A percentile compares a stretch with the other conserved stretches of the same genome.
These are phyloP conservation scores for Domatiomyces catenatus DNA, from an alignment of 2,329 filamentous ascomycete species.

Conservation along the genomic window DNA sequence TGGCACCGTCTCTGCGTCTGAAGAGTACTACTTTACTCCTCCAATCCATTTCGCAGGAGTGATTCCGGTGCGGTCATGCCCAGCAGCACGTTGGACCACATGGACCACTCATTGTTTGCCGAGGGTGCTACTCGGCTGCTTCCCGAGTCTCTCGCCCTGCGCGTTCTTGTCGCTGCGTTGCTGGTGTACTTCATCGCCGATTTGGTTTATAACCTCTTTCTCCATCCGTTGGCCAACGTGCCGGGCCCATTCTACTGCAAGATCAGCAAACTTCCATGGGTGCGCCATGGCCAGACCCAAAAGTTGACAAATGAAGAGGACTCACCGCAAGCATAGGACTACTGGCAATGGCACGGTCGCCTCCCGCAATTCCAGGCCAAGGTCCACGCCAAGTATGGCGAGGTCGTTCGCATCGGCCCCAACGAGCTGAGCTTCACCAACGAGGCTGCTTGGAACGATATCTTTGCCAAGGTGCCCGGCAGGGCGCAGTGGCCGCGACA, in stretches of 20 bases:
- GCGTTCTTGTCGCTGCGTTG: too few species aligned
- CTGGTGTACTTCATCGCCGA: too few species aligned
- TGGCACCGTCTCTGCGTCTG: too few species aligned
- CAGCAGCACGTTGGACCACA: too few species aligned
- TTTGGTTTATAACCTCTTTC: conserved; percentile 19
- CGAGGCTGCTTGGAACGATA: conserved; percentile 18
- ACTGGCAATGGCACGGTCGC: conserved; percentile 7
- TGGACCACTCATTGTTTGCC: too few species aligned
- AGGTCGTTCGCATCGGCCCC: conserved; percentile 20
- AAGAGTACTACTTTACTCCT: too few species aligned
- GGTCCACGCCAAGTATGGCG: conserved; percentile 20
- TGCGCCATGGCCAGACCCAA: too few species aligned
- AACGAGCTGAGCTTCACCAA: conserved; percentile 19
- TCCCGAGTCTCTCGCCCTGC: too few species aligned
- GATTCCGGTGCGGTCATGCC: too few species aligned
- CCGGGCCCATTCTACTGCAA: conserved; percentile 18
- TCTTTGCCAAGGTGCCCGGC: conserved; percentile 15
- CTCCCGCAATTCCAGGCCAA: conserved; percentile 1
- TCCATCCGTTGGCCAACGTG: conserved; percentile 20
- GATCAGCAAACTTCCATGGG: conserved; percentile 17
- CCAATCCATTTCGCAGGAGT: too few species aligned
- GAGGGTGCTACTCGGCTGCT: too few species aligned
- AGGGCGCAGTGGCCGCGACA: neutral
- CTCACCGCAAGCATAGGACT: neutral
- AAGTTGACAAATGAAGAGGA: too few species aligned